Evolutionary conservation across 2,329 filamentous ascomycete genomes (phyloP).

Genomic region (Rutstroemia sp.): DNA sequence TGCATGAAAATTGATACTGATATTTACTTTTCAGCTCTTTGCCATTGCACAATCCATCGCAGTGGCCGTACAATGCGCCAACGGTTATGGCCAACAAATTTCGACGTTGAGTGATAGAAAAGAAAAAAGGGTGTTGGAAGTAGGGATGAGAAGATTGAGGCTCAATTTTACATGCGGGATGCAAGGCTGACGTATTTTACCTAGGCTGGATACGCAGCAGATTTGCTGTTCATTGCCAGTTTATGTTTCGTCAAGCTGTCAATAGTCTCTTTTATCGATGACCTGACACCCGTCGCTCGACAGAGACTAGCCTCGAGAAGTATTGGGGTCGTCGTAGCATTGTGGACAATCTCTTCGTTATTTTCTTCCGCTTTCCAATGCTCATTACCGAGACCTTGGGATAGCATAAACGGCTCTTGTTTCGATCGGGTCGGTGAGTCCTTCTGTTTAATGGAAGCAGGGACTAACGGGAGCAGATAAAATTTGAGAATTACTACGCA

Average conservation of each 20-base stretch:
- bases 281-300: background rate
- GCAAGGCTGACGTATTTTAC: background rate
- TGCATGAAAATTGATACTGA: no score
- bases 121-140: background rate
- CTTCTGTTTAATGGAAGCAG: no score
- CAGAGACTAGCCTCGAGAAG: background rate
- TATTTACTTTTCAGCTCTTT: background rate
- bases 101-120: background rate
- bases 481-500: background rate
- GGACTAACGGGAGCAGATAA: background rate
- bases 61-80: background rate
- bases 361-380: constrained; percentile 6
- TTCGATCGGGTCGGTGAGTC: background rate
- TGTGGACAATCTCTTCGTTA: constrained; percentile 3
- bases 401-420: background rate
- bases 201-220: background rate
- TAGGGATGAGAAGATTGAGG: no score
- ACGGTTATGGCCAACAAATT: background rate
- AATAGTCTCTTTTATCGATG: background rate
- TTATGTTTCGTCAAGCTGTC: constrained; percentile 1
- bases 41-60: background rate
- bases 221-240: background rate
- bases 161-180: background rate
- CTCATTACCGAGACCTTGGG: background rate
- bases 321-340: background rate